These are phyloP conservation scores for Triadica sebifera DNA, from an alignment of 345 rosid genomes.

Conservation along the genomic window DNA sequence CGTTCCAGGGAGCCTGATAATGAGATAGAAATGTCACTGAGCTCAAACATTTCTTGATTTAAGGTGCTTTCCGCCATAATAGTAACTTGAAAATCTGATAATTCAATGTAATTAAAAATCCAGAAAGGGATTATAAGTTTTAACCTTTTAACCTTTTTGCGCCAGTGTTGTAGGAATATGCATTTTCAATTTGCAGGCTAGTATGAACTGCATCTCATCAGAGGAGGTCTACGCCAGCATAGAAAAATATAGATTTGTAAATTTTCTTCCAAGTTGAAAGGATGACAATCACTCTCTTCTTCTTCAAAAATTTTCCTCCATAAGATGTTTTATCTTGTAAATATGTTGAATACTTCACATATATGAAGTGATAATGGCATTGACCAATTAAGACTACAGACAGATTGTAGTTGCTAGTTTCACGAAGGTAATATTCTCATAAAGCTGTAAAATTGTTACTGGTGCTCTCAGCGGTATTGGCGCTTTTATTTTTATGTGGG, in stretches of 20 bases:
- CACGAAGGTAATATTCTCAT: no score
- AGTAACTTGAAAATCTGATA: background rate
- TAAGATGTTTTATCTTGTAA: background rate
- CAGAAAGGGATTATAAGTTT: background rate
- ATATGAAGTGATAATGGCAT: background rate
- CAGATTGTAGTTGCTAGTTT: no score
- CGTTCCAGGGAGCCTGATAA: background rate
- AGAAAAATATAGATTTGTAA: background rate
- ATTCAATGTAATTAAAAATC: background rate
- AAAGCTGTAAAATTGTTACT: no score
- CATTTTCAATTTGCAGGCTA: background rate
- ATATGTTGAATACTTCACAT: background rate
- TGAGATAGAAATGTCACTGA: background rate
- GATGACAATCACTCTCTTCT: no score
- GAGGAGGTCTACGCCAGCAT: background rate
- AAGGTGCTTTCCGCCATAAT: background rate
- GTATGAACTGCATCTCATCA: background rate
- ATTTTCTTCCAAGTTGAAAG: background rate
- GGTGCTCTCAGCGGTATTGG: no score
- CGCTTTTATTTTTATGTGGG: no score
- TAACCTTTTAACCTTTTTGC: background rate
- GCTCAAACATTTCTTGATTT: background rate
- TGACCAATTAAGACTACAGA: background rate
- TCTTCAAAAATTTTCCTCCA: background rate
- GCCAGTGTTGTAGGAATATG: background rate